Conservation (phyloP, 305 asterid genomes). For the Plantago lanceolata region DNA sequence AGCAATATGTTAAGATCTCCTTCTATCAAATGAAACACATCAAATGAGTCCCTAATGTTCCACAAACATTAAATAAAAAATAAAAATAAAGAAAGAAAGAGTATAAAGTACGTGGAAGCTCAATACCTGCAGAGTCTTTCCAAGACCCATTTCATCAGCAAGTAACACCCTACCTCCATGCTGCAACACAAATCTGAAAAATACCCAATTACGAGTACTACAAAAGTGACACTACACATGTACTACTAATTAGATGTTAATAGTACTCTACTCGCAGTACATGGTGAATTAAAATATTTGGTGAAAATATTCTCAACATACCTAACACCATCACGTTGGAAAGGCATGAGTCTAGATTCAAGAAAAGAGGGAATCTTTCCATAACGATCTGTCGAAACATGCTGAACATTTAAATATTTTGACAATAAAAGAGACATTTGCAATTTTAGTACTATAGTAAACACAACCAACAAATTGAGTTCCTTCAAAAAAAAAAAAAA, state of each 20-base stretch:
- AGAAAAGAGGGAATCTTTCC: slow-evolving; percentile 52
- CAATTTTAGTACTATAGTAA: slow-evolving; percentile 17
- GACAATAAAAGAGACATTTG: slow-evolving; percentile 17
- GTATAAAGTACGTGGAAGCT: slow-evolving; percentile 1
- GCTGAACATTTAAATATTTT: neutral
- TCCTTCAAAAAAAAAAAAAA: no score
- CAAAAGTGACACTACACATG: slow-evolving; percentile 18
- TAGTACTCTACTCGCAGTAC: slow-evolving; percentile 11
- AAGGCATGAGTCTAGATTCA: slow-evolving; percentile 79
- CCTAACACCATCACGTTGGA: slow-evolving; percentile 96
- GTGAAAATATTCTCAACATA: slow-evolving; percentile 27
- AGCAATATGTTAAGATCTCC: neutral
- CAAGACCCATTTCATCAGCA: slow-evolving; percentile 99
- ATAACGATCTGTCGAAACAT: slow-evolving; percentile 53
- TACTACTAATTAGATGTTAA: slow-evolving; percentile 12
- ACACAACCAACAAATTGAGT: no score
- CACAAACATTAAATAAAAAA: neutral
- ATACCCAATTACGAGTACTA: slow-evolving; percentile 19
- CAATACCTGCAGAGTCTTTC: slow-evolving; percentile 90
- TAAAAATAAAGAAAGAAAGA: no score
- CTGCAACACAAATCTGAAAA: slow-evolving; percentile 70
- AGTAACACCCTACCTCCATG: slow-evolving; percentile 88
- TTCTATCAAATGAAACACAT: neutral
- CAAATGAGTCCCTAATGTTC: neutral
- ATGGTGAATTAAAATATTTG: slow-evolving; percentile 16